A percentile compares a stretch with the other conserved stretches of the same genome.
Evolutionary conservation across 768 basidiomycete species (phyloP).

Genomic region (Flagelloscypha sp.): DNA sequence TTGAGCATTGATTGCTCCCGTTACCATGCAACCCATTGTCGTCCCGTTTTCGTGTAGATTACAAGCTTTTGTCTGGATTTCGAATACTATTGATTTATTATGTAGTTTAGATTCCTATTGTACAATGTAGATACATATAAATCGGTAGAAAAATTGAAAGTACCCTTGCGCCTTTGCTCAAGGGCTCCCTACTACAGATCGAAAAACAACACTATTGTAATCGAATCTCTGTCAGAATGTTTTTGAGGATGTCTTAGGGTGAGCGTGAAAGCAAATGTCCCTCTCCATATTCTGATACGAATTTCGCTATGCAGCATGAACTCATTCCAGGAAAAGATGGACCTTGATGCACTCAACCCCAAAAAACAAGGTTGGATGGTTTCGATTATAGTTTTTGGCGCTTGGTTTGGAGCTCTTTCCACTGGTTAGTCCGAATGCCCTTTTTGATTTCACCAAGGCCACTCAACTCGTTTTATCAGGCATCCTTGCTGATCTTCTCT

Average conservation of each 20-base stretch:
- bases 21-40: too few species aligned
- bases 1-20: too few species aligned
- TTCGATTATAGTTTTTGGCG: constrained; percentile 65
- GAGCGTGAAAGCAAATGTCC: constrained; percentile 13
- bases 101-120: too few species aligned
- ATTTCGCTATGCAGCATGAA: constrained; percentile 29
- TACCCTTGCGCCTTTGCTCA: too few species aligned
- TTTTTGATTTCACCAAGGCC: too few species aligned
- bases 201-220: constrained; percentile 3
- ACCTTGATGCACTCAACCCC: constrained; percentile 39
- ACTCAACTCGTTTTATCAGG: constrained; percentile 21
- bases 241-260: constrained; percentile 68
- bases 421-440: constrained; percentile 35
- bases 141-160: too few species aligned
- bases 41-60: too few species aligned
- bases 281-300: constrained; percentile 1
- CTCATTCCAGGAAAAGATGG: constrained; percentile 50
- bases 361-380: constrained; percentile 65
- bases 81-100: too few species aligned
- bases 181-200: too few species aligned
- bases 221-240: constrained; percentile 41
- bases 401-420: constrained; percentile 67
- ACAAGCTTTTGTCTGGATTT: too few species aligned
- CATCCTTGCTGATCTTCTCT: constrained; percentile 63
- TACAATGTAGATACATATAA: too few species aligned